phyloP scores from a whole-genome alignment of 2,329 filamentous ascomycete genomes.

The Colletotrichum nymphaeae region DNA sequence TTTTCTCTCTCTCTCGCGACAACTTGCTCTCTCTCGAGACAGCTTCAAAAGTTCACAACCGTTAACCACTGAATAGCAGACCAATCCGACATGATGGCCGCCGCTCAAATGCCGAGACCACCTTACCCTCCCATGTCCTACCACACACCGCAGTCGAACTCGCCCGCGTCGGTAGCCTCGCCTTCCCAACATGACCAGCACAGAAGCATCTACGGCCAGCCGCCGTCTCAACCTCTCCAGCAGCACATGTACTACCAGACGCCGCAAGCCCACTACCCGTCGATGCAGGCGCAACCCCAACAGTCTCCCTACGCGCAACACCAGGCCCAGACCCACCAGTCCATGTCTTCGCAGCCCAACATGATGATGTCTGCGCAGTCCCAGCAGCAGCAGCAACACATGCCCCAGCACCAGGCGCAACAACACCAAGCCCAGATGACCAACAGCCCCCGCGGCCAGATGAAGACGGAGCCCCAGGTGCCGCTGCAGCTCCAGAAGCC shows the following conservation, averaged over 20 bases:
- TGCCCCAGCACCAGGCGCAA: conserved; percentile 60
- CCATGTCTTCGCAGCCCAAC: conserved; percentile 72
- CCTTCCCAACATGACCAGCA: conserved; percentile 91
- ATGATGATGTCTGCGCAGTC: conserved; percentile 75
- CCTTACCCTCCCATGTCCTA: conserved; percentile 90
- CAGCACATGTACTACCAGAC: conserved; percentile 81
- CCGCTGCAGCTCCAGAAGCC: conserved; percentile 71
- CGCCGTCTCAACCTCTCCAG: conserved; percentile 81
- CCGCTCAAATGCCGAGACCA: conserved; percentile 76
- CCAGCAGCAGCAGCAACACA: conserved; percentile 46
- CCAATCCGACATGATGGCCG: conserved; percentile 75
- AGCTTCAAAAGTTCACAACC: conserved; percentile 34
- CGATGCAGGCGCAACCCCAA: conserved; percentile 72
- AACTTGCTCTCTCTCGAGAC: not conserved
- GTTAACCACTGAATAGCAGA: conserved; percentile 49
- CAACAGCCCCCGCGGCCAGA: conserved; percentile 66
- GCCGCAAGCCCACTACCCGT: conserved; percentile 71
- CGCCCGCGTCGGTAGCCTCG: conserved; percentile 91
- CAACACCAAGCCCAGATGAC: conserved; percentile 67
- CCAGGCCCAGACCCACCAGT: conserved; percentile 63
- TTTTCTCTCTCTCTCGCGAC: not conserved
- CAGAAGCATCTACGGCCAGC: conserved; percentile 85
- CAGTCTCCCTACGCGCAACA: conserved; percentile 72
- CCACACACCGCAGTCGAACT: conserved; percentile 95
- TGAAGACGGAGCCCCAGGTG: conserved; percentile 73